Evolutionary conservation across 495 filamentous ascomycete species (phyloP).

Genomic region (Lasiosphaeris hirsuta): DNA sequence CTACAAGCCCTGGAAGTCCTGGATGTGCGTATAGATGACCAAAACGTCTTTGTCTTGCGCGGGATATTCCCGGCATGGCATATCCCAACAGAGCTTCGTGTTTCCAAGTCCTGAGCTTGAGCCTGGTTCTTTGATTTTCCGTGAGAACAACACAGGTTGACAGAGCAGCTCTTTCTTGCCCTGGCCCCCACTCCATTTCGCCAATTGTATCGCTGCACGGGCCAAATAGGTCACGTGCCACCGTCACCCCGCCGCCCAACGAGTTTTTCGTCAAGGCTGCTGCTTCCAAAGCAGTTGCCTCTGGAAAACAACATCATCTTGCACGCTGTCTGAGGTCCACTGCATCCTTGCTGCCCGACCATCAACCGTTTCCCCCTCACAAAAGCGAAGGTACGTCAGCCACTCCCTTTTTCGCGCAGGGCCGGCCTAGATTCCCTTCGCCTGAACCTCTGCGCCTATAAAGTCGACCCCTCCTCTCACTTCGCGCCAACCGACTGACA

Average conservation of each 20-base stretch:
- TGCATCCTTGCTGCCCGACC: slow-evolving; percentile 29
- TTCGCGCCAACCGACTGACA: slow-evolving; percentile 22
- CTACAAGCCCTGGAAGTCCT: no score
- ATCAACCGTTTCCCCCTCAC: slow-evolving; percentile 16
- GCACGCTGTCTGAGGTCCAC: slow-evolving; percentile 24
- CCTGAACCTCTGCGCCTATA: slow-evolving; percentile 8
- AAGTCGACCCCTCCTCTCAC: slow-evolving; percentile 13
- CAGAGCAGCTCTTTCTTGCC: neutral
- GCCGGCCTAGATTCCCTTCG: neutral
- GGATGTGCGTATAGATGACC: no score
- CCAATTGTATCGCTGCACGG: slow-evolving; percentile 20
- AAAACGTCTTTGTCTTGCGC: no score
- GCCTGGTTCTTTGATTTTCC: no score
- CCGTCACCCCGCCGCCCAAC: slow-evolving; percentile 36
- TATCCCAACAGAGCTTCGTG: no score
- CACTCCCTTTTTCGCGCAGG: neutral
- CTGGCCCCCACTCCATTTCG: neutral
- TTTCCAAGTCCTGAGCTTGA: no score
- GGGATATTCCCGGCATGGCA: no score
- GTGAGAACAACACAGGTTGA: no score
- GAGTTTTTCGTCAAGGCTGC: slow-evolving; percentile 38
- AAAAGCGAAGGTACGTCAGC: slow-evolving; percentile 24
- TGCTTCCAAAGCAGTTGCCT: slow-evolving; percentile 26
- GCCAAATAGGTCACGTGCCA: slow-evolving; percentile 30
- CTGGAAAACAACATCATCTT: slow-evolving; percentile 32